Conservation (phyloP, 192 early-diverging fungal species). For the Globomyces pollinis-pini region DNA sequence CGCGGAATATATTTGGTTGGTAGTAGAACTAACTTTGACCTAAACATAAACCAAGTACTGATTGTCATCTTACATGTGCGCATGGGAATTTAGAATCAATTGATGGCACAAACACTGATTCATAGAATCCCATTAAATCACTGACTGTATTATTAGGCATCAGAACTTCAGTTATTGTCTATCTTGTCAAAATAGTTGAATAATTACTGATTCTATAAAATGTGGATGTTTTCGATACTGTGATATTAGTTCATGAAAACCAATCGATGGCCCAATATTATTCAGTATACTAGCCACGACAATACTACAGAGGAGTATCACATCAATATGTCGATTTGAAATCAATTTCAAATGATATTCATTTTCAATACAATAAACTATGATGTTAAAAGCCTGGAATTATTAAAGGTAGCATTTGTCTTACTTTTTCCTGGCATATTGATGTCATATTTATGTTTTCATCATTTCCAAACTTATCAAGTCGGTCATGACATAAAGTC, state of each 20-base stretch:
- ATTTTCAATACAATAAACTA: slow-evolving; percentile 5
- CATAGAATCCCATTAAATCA: too few species aligned
- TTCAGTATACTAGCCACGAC: not conserved
- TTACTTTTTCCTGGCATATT: not conserved
- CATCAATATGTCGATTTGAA: slow-evolving; percentile 9
- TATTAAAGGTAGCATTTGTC: not conserved
- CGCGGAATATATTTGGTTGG: too few species aligned
- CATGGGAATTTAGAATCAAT: too few species aligned
- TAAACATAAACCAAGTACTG: too few species aligned
- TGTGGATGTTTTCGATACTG: slow-evolving; percentile 1
- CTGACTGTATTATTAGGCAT: too few species aligned
- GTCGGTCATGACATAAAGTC: not conserved
- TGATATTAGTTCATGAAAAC: not conserved
- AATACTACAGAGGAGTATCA: slow-evolving; percentile 3
- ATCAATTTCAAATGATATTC: not conserved
- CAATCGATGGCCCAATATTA: not conserved
- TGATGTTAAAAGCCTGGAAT: not conserved
- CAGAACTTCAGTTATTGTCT: not conserved
- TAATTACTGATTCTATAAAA: not conserved
- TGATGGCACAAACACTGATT: too few species aligned
- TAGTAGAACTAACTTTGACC: too few species aligned
- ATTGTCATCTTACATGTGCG: too few species aligned
- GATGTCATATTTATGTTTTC: not conserved
- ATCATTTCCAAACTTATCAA: not conserved
- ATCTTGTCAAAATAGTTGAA: slow-evolving; percentile 6